Conservation (phyloP, 768 basidiomycete genomes). For the Boletus reticuloceps region DNA sequence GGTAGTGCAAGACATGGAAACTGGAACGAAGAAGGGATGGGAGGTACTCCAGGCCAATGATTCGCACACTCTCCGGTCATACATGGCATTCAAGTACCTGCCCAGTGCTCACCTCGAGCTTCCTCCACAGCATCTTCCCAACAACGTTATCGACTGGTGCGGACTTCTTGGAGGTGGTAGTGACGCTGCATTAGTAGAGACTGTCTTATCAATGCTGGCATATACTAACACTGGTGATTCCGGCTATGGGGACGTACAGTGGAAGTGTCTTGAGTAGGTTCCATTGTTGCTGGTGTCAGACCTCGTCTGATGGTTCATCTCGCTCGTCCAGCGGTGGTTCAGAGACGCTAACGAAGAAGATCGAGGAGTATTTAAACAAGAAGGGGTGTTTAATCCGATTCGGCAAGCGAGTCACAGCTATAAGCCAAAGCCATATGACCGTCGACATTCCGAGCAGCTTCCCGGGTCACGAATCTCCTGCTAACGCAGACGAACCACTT, state of each 20-base stretch:
- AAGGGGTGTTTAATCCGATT: neutral
- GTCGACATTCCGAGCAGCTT: neutral
- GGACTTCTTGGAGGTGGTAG: neutral
- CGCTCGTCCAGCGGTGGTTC: neutral
- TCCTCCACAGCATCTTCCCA: slow-evolving; percentile 12
- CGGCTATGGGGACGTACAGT: neutral
- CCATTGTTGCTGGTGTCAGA: neutral
- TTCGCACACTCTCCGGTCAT: slow-evolving; percentile 24
- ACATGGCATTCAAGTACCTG: slow-evolving; percentile 20
- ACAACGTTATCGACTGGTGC: slow-evolving; percentile 29
- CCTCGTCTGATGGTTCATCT: neutral
- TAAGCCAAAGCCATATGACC: neutral
- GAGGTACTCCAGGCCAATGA: slow-evolving; percentile 26
- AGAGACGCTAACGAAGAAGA: slow-evolving; percentile 1
- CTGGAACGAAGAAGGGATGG: slow-evolving; percentile 22
- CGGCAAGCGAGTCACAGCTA: slow-evolving; percentile 2
- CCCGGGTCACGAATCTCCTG: neutral
- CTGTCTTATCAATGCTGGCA: neutral
- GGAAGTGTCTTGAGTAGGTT: slow-evolving; percentile 11
- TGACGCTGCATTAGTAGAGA: neutral
- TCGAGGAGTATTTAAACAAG: neutral
- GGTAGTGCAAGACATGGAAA: slow-evolving; percentile 20
- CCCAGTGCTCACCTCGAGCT: slow-evolving; percentile 16
- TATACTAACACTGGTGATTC: neutral
- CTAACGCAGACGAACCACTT: too few relatives aligned